Evolutionary conservation across 2,329 filamentous ascomycete genomes (phyloP).

Genomic region (Penicillium sp.): DNA sequence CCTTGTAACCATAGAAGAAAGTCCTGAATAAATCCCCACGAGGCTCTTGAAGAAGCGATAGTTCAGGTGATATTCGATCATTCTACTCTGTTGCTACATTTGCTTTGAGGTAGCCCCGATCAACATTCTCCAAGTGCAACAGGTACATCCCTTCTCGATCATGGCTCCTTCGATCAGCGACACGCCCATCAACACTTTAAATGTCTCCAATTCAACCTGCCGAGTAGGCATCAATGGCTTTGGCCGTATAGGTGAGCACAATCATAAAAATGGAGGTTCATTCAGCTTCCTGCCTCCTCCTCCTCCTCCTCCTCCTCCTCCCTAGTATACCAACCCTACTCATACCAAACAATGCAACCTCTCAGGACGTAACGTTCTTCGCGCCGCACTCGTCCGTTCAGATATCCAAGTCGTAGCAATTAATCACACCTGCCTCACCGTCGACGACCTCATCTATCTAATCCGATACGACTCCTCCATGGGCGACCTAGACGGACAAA

Average conservation of each 20-base stretch:
- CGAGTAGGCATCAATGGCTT: slow-evolving; percentile 95
- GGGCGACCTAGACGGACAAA: slow-evolving; percentile 94
- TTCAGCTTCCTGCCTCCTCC: too few species aligned
- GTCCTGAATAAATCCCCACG: too few species aligned
- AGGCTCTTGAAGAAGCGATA: too few species aligned
- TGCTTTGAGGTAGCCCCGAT: too few species aligned
- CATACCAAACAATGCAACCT: neutral
- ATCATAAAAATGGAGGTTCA: neutral
- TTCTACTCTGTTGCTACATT: too few species aligned
- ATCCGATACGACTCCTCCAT: slow-evolving; percentile 37
- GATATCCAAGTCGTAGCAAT: slow-evolving; percentile 26
- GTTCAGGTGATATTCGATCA: too few species aligned
- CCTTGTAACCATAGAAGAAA: too few species aligned
- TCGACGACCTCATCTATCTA: slow-evolving; percentile 27
- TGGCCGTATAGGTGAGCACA: slow-evolving; percentile 66
- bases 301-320: too few species aligned
- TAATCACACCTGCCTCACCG: slow-evolving; percentile 25
- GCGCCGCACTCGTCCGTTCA: slow-evolving; percentile 16
- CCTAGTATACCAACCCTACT: neutral
- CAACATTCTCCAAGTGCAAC: neutral
- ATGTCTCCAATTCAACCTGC: slow-evolving; percentile 18
- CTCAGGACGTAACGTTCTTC: slow-evolving; percentile 59
- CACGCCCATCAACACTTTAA: slow-evolving; percentile 9
- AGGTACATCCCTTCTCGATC: neutral
- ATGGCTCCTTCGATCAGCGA: slow-evolving; percentile 24